Percentiles rank a stretch among this genome's conserved stretches.
These are phyloP conservation scores for Cladosporium sphaerospermum DNA, from an alignment of 2,329 filamentous ascomycete genomes.

Conservation along the genomic window DNA sequence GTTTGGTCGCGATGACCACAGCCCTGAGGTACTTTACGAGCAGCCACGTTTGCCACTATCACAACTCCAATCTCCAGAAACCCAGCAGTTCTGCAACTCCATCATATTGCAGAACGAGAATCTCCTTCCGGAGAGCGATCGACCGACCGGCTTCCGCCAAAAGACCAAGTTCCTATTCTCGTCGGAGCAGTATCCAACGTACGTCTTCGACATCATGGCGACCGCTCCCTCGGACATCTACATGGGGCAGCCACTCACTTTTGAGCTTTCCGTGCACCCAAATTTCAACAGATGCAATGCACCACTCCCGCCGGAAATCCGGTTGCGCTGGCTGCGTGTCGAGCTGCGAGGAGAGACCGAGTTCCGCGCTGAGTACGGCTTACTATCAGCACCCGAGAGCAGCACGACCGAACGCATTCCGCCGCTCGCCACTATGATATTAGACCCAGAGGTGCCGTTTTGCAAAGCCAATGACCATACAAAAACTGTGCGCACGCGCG, in stretches of 20 bases:
- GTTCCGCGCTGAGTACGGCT: background rate
- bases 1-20: background rate
- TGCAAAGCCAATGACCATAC: slow-evolving; percentile 11
- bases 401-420: background rate
- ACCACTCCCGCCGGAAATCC: slow-evolving; percentile 5
- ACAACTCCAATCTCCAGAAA: background rate
- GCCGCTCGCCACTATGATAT: background rate
- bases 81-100: background rate
- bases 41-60: slow-evolving; percentile 4
- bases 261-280: slow-evolving; percentile 7
- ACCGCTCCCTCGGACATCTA: background rate
- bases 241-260: slow-evolving; percentile 3
- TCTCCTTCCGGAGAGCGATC: slow-evolving; percentile 17
- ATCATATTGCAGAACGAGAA: slow-evolving; percentile 16
- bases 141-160: slow-evolving; percentile 18
- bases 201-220: slow-evolving; percentile 14
- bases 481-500: background rate
- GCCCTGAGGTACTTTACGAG: slow-evolving; percentile 7
- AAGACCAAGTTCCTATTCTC: slow-evolving; percentile 20
- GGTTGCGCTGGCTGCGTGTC: background rate
- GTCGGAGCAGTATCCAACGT: slow-evolving; percentile 17
- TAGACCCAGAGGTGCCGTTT: slow-evolving; percentile 3
- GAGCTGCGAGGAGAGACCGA: background rate
- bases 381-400: slow-evolving; percentile 1
- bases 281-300: slow-evolving; percentile 3